Percentiles rank a stretch among this genome's conserved stretches.
phyloP scores from a whole-genome alignment of 2,329 filamentous ascomycete species.

The Aspergillus sp. region DNA sequence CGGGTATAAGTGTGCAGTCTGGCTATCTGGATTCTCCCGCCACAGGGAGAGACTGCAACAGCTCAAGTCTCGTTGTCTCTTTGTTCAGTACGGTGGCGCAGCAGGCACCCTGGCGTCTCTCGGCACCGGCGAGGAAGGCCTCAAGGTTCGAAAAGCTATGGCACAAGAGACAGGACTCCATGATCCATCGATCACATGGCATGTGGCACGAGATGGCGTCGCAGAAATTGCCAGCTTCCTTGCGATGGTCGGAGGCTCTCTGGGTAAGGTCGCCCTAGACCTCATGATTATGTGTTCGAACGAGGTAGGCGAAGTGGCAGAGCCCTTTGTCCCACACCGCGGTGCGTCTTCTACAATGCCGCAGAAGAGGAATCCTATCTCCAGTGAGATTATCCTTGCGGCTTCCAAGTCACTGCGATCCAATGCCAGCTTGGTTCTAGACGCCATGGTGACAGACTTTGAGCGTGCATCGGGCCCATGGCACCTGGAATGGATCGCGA shows the following conservation, averaged over 20 bases:
- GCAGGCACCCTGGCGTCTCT: conserved; percentile 51
- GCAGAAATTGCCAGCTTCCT: conserved; percentile 50
- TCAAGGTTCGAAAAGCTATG: conserved; percentile 45
- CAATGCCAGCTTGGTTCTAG: conserved; percentile 47
- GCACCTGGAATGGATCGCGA: conserved; percentile 54
- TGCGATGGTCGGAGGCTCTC: conserved; percentile 46
- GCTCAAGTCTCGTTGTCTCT: conserved; percentile 40
- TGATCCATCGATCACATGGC: conserved; percentile 52
- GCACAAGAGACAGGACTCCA: conserved; percentile 43
- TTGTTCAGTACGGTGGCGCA: conserved; percentile 53
- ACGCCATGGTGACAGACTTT: conserved; percentile 53
- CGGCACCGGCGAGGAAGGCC: conserved; percentile 41
- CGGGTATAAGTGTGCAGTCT: conserved; percentile 53
- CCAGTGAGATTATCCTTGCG: conserved; percentile 50
- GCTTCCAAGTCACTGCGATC: conserved; percentile 49
- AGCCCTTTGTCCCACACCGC: conserved; percentile 50
- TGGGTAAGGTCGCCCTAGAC: conserved; percentile 52
- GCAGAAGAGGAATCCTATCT: conserved; percentile 55
- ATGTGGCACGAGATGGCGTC: conserved; percentile 49
- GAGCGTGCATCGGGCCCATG: conserved; percentile 53
- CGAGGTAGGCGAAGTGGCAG: conserved; percentile 49
- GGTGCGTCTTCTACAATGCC: conserved; percentile 53
- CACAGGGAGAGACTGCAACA: conserved; percentile 45
- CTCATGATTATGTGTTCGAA: conserved; percentile 54
- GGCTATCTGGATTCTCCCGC: conserved; percentile 45